Evolutionary conservation across 2,329 filamentous ascomycete species (phyloP).

Genomic region (Hypomyces rosellus): DNA sequence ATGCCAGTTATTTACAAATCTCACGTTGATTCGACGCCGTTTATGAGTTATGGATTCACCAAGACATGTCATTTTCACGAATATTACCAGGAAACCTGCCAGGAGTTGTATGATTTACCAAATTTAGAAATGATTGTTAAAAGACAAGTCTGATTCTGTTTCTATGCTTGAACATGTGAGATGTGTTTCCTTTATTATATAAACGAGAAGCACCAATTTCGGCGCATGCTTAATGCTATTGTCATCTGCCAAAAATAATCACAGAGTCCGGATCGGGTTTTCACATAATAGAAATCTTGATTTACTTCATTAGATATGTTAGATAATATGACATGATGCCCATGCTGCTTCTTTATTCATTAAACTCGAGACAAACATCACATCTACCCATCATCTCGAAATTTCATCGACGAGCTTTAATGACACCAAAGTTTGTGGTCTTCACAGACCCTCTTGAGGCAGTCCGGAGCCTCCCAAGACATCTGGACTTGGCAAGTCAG

Average conservation of each 20-base stretch:
- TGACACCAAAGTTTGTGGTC: constrained; percentile 59
- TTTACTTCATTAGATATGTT: not conserved
- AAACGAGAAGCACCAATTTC: not conserved
- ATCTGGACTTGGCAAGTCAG: constrained; percentile 44
- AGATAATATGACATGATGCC: not conserved
- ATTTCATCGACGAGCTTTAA: constrained; percentile 53
- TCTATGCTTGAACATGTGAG: too few species aligned
- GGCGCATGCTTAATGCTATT: not conserved
- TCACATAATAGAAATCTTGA: not conserved
- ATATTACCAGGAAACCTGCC: not conserved
- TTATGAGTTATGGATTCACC: constrained; percentile 3
- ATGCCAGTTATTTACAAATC: constrained; percentile 1
- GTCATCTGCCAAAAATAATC: not conserved
- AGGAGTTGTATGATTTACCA: constrained; percentile 1
- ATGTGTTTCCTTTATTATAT: too few species aligned
- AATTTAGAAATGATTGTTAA: constrained; percentile 1
- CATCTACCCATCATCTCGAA: constrained; percentile 44
- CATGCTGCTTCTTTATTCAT: too few species aligned
- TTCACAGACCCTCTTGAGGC: constrained; percentile 56
- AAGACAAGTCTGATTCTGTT: not conserved
- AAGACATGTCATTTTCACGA: not conserved
- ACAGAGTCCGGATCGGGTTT: not conserved
- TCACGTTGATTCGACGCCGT: constrained; percentile 5
- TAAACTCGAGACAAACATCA: too few species aligned
- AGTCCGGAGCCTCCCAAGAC: constrained; percentile 50